Conservation (phyloP, 2,329 filamentous ascomycete species). For the Cladosporium halotolerans region DNA sequence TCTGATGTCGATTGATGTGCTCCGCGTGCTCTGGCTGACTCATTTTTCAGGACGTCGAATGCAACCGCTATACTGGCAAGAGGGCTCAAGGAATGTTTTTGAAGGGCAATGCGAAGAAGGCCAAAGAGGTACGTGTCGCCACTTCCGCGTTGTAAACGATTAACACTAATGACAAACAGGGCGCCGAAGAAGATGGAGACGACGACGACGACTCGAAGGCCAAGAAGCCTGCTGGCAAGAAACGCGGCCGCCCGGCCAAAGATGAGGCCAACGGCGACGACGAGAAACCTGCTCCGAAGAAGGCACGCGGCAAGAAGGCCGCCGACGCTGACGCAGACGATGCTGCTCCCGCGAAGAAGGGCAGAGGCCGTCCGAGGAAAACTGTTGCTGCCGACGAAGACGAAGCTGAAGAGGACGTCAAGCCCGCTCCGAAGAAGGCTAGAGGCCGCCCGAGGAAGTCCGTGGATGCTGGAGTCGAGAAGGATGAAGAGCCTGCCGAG, state of each 20-base stretch:
- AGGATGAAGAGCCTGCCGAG: slow-evolving; percentile 27
- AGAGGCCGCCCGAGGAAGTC: slow-evolving; percentile 15
- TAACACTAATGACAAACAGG: background rate
- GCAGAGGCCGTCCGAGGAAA: slow-evolving; percentile 18
- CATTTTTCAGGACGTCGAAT: slow-evolving; percentile 58
- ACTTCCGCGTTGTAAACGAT: background rate
- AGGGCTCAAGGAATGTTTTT: slow-evolving; percentile 28
- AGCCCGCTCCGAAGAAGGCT: slow-evolving; percentile 18
- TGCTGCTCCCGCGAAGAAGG: slow-evolving; percentile 19
- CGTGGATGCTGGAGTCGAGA: slow-evolving; percentile 20
- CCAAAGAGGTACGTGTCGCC: slow-evolving; percentile 17
- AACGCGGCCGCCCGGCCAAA: slow-evolving; percentile 2
- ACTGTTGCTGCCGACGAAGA: background rate
- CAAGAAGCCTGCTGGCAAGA: slow-evolving; percentile 19
- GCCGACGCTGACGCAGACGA: slow-evolving; percentile 15
- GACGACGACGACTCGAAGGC: slow-evolving; percentile 15
- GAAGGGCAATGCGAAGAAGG: slow-evolving; percentile 26
- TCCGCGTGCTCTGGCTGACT: slow-evolving; percentile 9
- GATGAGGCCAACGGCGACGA: slow-evolving; percentile 3
- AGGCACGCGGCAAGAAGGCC: slow-evolving; percentile 17
- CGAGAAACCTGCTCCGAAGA: slow-evolving; percentile 20
- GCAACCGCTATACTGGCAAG: slow-evolving; percentile 60
- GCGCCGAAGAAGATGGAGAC: slow-evolving; percentile 4
- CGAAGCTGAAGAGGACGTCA: background rate
- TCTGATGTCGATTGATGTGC: slow-evolving; percentile 2